These are phyloP conservation scores for Pascua sp. DNA, from an alignment of 1,284 basidiomycete species.

Conservation along the genomic window DNA sequence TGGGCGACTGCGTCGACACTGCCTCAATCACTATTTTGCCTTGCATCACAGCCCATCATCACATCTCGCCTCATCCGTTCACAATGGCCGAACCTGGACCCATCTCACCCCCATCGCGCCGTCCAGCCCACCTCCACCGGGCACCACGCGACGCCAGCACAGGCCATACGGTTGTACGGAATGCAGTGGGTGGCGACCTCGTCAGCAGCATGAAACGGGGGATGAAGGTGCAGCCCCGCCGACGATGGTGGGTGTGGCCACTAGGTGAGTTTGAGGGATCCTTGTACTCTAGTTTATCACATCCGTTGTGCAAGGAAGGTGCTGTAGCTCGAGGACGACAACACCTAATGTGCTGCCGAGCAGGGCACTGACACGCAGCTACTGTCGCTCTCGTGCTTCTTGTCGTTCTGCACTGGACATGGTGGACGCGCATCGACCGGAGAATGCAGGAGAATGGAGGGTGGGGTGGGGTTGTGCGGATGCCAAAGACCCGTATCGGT, in stretches of 20 bases:
- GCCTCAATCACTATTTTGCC: no score
- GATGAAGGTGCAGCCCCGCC: not conserved
- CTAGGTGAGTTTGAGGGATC: constrained; percentile 7
- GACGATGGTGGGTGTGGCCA: not conserved
- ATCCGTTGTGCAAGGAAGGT: not conserved
- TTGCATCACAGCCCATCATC: no score
- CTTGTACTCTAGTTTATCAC: not conserved
- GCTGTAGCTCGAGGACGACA: no score
- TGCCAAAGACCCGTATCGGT: not conserved
- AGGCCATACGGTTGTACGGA: not conserved
- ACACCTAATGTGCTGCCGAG: not conserved
- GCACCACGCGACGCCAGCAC: no score
- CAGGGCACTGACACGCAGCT: constrained; percentile 14
- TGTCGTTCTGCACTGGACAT: constrained; percentile 18
- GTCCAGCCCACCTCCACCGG: no score
- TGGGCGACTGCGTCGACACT: no score
- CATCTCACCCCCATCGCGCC: no score
- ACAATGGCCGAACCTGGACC: no score
- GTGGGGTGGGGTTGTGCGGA: not conserved
- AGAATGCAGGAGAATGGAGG: constrained; percentile 10
- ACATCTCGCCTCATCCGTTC: no score
- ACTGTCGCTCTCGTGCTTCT: constrained; percentile 21
- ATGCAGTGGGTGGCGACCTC: constrained; percentile 28
- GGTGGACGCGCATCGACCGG: constrained; percentile 17
- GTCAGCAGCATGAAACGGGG: constrained; percentile 37